phyloP scores from a whole-genome alignment of 1,139 yeast species.

The Suhomyces wounanorum region DNA sequence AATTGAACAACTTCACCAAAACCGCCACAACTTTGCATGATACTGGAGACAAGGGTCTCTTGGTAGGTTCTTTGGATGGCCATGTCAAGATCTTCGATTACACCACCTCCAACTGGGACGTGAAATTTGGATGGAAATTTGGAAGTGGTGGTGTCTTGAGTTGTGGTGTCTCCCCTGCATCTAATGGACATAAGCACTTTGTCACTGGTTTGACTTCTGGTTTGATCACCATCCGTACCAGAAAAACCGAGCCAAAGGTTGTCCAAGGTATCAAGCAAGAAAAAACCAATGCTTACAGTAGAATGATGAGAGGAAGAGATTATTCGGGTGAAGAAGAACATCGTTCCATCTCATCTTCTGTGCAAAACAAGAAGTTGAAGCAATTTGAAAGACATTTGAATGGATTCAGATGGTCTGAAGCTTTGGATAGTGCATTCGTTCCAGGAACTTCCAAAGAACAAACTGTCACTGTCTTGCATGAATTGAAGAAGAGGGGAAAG shows the following conservation, averaged over 20 bases:
- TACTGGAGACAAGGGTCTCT: slow-evolving; percentile 68
- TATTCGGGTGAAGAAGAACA: slow-evolving; percentile 89
- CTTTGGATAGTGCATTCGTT: slow-evolving; percentile 81
- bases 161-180: slow-evolving; percentile 85
- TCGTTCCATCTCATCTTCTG: slow-evolving; percentile 60
- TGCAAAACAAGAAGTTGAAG: slow-evolving; percentile 62
- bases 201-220: slow-evolving; percentile 96
- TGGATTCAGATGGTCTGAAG: slow-evolving; percentile 90
- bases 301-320: slow-evolving; percentile 90
- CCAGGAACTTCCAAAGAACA: slow-evolving; percentile 78
- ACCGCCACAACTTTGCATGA: slow-evolving; percentile 84
- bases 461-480: slow-evolving; percentile 78
- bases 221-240: slow-evolving; percentile 80
- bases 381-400: slow-evolving; percentile 82
- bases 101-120: slow-evolving; percentile 73
- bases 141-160: slow-evolving; percentile 85
- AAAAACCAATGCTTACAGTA: slow-evolving; percentile 57
- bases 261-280: slow-evolving; percentile 51
- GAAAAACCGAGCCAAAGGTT: slow-evolving; percentile 66
- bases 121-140: slow-evolving; percentile 95
- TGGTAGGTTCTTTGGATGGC: slow-evolving; percentile 95
- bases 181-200: slow-evolving; percentile 66
- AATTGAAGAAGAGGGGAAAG: slow-evolving; percentile 85
- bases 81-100: slow-evolving; percentile 94
- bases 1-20: slow-evolving; percentile 82